phyloP scores from a whole-genome alignment of 2,329 filamentous ascomycete genomes.

The Pestalotiopsis sp. region DNA sequence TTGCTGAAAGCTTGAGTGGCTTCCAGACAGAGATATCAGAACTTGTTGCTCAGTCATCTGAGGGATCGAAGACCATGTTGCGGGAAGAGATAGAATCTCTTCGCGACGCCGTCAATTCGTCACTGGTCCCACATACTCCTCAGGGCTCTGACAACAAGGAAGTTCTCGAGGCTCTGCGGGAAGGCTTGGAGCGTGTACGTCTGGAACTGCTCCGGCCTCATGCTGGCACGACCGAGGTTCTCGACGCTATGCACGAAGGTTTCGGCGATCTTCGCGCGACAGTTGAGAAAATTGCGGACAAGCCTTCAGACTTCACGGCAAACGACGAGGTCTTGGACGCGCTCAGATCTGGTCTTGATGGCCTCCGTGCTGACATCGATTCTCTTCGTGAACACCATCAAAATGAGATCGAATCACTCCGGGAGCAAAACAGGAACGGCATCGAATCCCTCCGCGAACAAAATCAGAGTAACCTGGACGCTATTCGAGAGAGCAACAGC shows the following conservation, averaged over 20 bases:
- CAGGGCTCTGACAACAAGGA: slow-evolving; percentile 54
- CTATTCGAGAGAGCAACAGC: slow-evolving; percentile 51
- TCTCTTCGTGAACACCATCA: slow-evolving; percentile 68
- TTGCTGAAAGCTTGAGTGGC: slow-evolving; percentile 64
- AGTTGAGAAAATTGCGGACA: slow-evolving; percentile 76
- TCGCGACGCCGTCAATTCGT: slow-evolving; percentile 72
- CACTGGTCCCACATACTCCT: slow-evolving; percentile 60
- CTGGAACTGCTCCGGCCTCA: slow-evolving; percentile 69
- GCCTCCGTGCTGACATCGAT: slow-evolving; percentile 76
- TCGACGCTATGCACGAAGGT: slow-evolving; percentile 88
- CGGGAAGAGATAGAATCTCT: slow-evolving; percentile 82
- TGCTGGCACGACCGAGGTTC: slow-evolving; percentile 78
- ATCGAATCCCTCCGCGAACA: slow-evolving; percentile 66
- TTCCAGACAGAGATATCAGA: slow-evolving; percentile 68
- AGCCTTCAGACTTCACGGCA: slow-evolving; percentile 77
- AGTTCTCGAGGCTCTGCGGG: slow-evolving; percentile 68
- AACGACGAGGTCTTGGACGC: slow-evolving; percentile 90
- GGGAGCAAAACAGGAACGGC: slow-evolving; percentile 54
- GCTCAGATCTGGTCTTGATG: slow-evolving; percentile 77
- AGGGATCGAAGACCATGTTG: slow-evolving; percentile 65
- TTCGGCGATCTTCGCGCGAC: slow-evolving; percentile 74
- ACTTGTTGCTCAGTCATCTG: slow-evolving; percentile 51
- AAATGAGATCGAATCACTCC: slow-evolving; percentile 73
- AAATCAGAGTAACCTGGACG: slow-evolving; percentile 64
- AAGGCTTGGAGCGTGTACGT: slow-evolving; percentile 73